Evolutionary conservation across 2,329 filamentous ascomycete genomes (phyloP), one percentile per base, ranked within the genome.

Genomic region (Penicillium brasilianum): DNA sequence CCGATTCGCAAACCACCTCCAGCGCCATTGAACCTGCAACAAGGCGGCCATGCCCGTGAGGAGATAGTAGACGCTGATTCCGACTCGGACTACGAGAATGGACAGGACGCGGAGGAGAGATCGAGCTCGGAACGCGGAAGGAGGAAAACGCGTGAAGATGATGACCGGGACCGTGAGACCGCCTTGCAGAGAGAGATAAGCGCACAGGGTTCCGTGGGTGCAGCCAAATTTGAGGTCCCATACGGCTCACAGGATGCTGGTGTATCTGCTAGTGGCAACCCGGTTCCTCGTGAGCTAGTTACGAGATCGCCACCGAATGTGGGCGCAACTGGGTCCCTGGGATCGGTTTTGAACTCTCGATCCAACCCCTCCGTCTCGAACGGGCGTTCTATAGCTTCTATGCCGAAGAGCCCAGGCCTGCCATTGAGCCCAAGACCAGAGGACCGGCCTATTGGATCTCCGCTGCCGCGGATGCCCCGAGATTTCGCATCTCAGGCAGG

Each of bases 131-230:
- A 87, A 55, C 85, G 93, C 63, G 94, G 93, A 9, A 86, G 93
- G 61, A 85, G 92, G 68, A 92, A 90, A 76, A 97, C 93, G 2
- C 86, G 93, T 55, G 92, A 94, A 74, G 92, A 97, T 63, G 93
- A 97, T 70, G 92, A 97, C 67, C 84, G 84, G 57, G 86, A 92
- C 57, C 87, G 93, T 51, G 91, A 94, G 72, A 76, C 88, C n/a
- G 87, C 85, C 1, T 74, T 85, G 50, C 84, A 84, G 53, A 86
- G 92, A 90, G 81, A 88, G 84, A 74, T 88, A 85, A 72, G 83
- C 81, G 65, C 44, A 1, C 52, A 49, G 7, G 58, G 44, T 16
- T 57, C 63, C 20, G 32, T 39, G 20, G 50, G 16, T 48, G 39
- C 52, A 6, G 18, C 43, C 8, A 57, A 60, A 25, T 13, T 57